Base-by-base conservation (phyloP, 371 early-diverging fungal genomes). In the Zychaea mexicana region DNA sequence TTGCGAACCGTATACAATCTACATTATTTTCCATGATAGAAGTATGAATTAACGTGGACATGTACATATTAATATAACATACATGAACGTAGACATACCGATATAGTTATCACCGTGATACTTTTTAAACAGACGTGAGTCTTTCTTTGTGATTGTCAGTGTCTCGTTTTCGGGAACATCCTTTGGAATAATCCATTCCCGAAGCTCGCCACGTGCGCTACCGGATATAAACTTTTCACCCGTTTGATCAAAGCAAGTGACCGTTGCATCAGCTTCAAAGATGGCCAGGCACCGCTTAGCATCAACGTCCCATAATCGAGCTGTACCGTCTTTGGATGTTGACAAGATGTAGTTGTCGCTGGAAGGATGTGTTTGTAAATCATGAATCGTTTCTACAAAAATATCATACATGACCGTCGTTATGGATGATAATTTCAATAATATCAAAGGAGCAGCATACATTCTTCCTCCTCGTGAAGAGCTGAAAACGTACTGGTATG, bases 281-380 rank as follows among this genome's bases (percentile, higher is more conserved):
- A 85, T 64, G n/a, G 77, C 75, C 33, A 94, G 61, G 62, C 90
- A 86, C 61, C 79, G 76, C n/a, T 80, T 75, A 9, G 78, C 86
- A n/a, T 85, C 77, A 27, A 96, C 73, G 66, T 94, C 90, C 98
- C 97, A 97, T 52, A 94, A 72, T 56, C 96, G 91, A 5, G 92
- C 79, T 0, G 94, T 95, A 6, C 92, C 85, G 73, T 98, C 98
- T 60, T 85, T 86, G 10, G 92, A 85, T 1, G 92, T 89, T 0
- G 95, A 94, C 17, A 95, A 71, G 10, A 98, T 70, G 49, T 88
- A 78, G 22, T 84, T 72, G 52, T 82, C 79, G 42, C 87, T 85
- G 13, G 71, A 71, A 7, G 93, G 94, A 57, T 93, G 88, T 5
- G 88, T 76, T 66, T 90, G 89, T 21, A 94, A 70, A 71, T 91